Base-by-base conservation (phyloP, 805 yeast species). In the Kuraishia ogatae region DNA sequence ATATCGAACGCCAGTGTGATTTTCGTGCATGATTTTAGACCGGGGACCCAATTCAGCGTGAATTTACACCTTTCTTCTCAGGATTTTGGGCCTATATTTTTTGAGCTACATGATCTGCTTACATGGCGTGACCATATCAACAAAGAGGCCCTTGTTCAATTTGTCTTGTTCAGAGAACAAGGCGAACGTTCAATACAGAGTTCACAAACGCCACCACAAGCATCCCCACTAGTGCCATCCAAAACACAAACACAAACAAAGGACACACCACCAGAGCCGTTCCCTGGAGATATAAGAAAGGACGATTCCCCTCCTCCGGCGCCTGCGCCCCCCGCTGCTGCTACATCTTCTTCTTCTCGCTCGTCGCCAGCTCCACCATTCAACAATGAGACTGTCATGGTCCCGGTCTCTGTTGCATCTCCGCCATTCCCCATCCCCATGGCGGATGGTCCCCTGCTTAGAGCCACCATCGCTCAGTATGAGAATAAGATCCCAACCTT, bases 401-500 rank as follows among this genome's bases (percentile, higher is more conserved):
- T 35, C 4, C 6, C n/a, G 17, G 43, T 35, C 17, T 35, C 43
- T 35, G 35, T 28, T 28, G 43, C 43, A 17, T 10, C 43, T 35
- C n/a, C 39, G 39, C 20, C 26, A 28, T 21, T 62, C 46, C 67
- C 67, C 1, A 55, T 67, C 11, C 61, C 69, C 0, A 55, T 66
- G 68, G 61, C 72, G 57, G 75, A 76, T 66, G 79, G 72, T 4
- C 73, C 74, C 1, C 56, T 60, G 4, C 67, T 70, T 48, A 58
- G 74, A 53, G 66, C 63, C 22, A 57, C 69, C 1, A 47, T 70
- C 15, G 53, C 54, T 17, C 62, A 61, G 20, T 68, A 62, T 48
- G 74, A 70, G 54, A 50, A 52, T 13, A 59, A 58, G 49, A 64
- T 64, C 1, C 60, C 65, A 4, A 58, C 59, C 29, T 39, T 64